These are phyloP conservation scores for Hanseniaspora occidentalis DNA, from an alignment of 805 yeast species.

Conservation along the genomic window DNA sequence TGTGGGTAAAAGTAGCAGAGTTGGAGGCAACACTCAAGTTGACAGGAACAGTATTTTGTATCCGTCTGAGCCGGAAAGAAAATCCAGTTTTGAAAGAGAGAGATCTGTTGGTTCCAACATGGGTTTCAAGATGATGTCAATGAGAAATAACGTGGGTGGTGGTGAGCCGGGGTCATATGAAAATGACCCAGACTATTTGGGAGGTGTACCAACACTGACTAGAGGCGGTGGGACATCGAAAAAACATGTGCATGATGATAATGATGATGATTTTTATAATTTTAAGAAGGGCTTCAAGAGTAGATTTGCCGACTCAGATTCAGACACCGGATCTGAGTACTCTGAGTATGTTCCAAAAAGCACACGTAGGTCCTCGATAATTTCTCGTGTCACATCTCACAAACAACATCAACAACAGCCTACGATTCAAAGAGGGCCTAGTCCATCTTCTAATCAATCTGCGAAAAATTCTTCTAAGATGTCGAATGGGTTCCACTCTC, in stretches of 20 bases:
- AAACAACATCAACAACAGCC: neutral
- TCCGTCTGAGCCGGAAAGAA: conserved; percentile 30
- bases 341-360: neutral
- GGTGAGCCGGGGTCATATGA: too few species aligned
- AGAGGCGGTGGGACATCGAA: too few species aligned
- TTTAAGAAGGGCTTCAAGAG: conserved; percentile 30
- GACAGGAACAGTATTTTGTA: conserved; percentile 13
- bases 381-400: too few species aligned
- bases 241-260: conserved; percentile 6
- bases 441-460: too few species aligned
- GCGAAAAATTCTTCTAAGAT: neutral
- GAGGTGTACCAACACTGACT: too few species aligned
- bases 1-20: conserved; percentile 7
- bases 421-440: too few species aligned
- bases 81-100: conserved; percentile 47
- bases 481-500: neutral
- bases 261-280: neutral
- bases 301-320: conserved; percentile 52
- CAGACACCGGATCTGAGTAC: conserved; percentile 29
- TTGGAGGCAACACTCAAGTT: conserved; percentile 10
- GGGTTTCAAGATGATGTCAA: conserved; percentile 27
- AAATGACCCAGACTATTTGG: too few species aligned
- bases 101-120: conserved; percentile 21
- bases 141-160: conserved; percentile 21
- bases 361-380: neutral